Base-by-base conservation (phyloP, 1,284 basidiomycete genomes). In the Volvariella volvacea region DNA sequence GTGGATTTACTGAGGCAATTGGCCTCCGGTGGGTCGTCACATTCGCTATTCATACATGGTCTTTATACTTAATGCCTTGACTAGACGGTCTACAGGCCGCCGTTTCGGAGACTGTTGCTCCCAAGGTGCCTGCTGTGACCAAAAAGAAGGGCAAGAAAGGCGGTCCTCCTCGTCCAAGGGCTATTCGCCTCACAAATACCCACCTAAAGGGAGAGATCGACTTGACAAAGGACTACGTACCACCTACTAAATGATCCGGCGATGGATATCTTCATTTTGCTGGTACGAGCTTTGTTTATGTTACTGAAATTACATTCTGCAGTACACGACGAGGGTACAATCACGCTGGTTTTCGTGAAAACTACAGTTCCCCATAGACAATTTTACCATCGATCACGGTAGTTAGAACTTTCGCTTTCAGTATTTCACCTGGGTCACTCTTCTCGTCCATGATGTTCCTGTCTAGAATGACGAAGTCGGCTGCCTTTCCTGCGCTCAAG, bases 161-260 rank as follows among this genome's bases (percentile, higher is more conserved):
- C 48, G 73, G 78, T n/a, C 83, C 76, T 20, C 74, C 78, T 32
- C 70, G 82, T n/a, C 80, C 88, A 55, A 73, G 89, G 39, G 82
- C 81, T 56, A 78, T 82, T 50, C 82, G 88, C 54, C 78, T 94
- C 50, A 93, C 90, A 41, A 95, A 94, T 56, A 84, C 85, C 1
- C 92, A 93, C 70, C 62, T 93, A 57, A 85, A 82, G 57, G 83
- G 77, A 31, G 80, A 83, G 52, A 85, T 94, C 66, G 91, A 94
- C 64, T 63, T 94, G 41, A 84, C 84, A 43, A 78, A 77, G 52
- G 88, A 84, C 56, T 82, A 77, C 55, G 70, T 76, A 45, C 66
- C 70, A 25, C 70, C 73, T 37, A 63, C 67, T 41, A 76, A 79
- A 58, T 74, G 43, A 52, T 44, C 12, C 25, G 6, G 25, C 25